Evolutionary conservation across 2,329 filamentous ascomycete species (phyloP), one percentile per base, ranked within the genome.

Genomic region (Fusarium succisae): DNA sequence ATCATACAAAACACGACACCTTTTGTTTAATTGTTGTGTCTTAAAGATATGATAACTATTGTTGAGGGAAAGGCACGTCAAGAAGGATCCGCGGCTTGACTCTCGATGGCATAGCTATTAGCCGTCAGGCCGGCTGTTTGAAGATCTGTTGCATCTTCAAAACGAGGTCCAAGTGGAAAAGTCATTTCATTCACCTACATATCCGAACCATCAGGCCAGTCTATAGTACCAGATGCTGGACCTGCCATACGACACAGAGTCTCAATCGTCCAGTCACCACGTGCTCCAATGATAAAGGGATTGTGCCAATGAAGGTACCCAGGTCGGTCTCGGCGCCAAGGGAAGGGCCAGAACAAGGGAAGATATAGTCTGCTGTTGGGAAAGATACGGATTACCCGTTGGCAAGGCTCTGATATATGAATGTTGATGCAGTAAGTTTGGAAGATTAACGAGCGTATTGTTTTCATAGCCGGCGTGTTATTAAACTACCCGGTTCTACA

Each of bases 321-420:
- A 30, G 14, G 10, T n/a, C 26, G 4, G 20, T 48, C 45, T 30
- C 17, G 48, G 17, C n/a, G 11, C 24, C 18, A 63, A 63, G 20
- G 44, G 35, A 69, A 63, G 66, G 50, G 64, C 17, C 14, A 6
- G n/a, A 39, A n/a, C 12, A 37, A 35, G 32, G 32, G 14, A 44
- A 8, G 38, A 68, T 30, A 37, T 60, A 38, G 5, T 59, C 37
- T 13, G n/a, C 28, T 5, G 45, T 60, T 32, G 58, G 58, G 2
- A 43, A 30, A 11, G 62, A 47, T 20, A 22, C 20, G 1, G 28
- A 67, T 8, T 59, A 51, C 8, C 48, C 54, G 6, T 20, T 56
- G 60, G 44, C 32, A 14, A 53, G 39, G 13, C 41, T 64, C 66
- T 87, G 20, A 56, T 6, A 5, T 0, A 17, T 13, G 2, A 22